A percentile compares a stretch with the other conserved stretches of the same genome.
Conservation (phyloP, 495 filamentous ascomycete species). For the Schizothecium vesticola region DNA sequence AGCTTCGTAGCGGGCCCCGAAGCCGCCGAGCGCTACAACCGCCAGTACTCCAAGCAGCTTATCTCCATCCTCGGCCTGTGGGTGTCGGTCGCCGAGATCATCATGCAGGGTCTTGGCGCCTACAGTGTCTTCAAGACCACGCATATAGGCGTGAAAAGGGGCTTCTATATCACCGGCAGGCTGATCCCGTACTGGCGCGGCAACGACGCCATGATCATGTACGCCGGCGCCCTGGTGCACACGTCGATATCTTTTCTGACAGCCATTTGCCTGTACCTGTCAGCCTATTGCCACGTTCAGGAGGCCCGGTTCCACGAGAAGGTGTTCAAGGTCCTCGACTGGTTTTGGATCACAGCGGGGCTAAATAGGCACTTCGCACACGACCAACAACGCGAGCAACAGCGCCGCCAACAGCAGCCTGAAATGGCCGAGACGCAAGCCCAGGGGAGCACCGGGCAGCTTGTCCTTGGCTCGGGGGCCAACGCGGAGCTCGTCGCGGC, state of each 20-base stretch:
- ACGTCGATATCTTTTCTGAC: not conserved
- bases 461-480: no score
- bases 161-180: not conserved
- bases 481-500: no score
- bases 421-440: not conserved
- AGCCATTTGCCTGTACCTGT: not conserved
- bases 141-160: not conserved
- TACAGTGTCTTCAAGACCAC: constrained; percentile 6
- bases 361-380: not conserved
- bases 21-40: not conserved
- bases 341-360: not conserved
- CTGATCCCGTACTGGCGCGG: not conserved
- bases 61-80: not conserved
- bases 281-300: not conserved
- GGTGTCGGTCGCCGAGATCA: constrained; percentile 1
- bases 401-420: not conserved
- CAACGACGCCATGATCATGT: not conserved
- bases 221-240: constrained; percentile 4
- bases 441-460: not conserved
- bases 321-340: not conserved
- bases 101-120: not conserved
- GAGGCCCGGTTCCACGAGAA: not conserved
- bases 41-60: not conserved
- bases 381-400: not conserved
- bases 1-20: not conserved